Conservation (phyloP, 176 grass and related monocot genomes). For the Eragrostis nindensis region DNA sequence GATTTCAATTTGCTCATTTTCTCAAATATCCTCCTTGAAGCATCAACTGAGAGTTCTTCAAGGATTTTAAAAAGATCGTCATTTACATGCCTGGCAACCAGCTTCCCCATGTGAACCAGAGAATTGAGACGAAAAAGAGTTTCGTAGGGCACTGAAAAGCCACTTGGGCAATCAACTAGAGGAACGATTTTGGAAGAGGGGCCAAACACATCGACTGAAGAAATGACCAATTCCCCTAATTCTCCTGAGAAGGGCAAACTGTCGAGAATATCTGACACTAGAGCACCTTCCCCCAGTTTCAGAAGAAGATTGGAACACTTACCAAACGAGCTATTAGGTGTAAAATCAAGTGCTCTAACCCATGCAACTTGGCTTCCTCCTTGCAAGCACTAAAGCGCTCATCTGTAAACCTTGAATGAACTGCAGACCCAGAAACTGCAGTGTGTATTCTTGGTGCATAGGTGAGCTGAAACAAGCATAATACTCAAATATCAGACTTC, state of each 20-base stretch:
- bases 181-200: conserved; percentile 65
- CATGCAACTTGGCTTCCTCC: conserved; percentile 70
- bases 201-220: conserved; percentile 6
- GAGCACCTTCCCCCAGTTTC: conserved; percentile 48
- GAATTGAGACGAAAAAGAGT: conserved; percentile 88
- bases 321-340: conserved; percentile 69
- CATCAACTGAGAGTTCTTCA: conserved; percentile 52
- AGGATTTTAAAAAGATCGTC: conserved; percentile 76
- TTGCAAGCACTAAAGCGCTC: conserved; percentile 75
- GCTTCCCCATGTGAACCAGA: conserved; percentile 87
- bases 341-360: conserved; percentile 88
- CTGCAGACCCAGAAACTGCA: conserved; percentile 47
- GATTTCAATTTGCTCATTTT: conserved; percentile 80
- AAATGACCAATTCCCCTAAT: conserved; percentile 60
- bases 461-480: conserved; percentile 59
- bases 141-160: conserved; percentile 74
- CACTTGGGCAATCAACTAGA: conserved; percentile 66
- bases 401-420: conserved; percentile 65
- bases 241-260: conserved; percentile 59
- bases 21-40: conserved; percentile 65
- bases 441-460: conserved; percentile 86
- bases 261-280: conserved; percentile 59
- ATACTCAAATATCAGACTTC: conserved; percentile 25
- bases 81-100: conserved; percentile 65
- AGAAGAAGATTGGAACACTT: conserved; percentile 68